Base-by-base conservation (phyloP, 768 basidiomycete genomes). In the Pisolithus albus region DNA sequence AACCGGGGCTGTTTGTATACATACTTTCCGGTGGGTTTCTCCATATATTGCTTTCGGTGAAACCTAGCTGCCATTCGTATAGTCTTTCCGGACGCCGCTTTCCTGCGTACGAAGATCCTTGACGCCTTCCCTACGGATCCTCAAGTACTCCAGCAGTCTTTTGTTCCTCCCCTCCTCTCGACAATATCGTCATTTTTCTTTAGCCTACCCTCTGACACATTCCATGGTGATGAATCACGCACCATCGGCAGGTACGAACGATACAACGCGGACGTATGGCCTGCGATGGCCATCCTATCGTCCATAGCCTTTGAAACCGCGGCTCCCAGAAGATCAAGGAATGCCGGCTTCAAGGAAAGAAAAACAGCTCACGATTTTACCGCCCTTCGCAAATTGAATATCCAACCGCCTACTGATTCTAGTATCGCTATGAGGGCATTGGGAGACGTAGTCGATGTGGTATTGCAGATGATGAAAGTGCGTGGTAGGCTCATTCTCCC, bases 121-220 rank as follows among this genome's bases (percentile, higher is more conserved):
- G 57, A 64, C n/a, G 55, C 50, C 11, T 72, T 72, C 50, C 71
- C 70, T 3, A 44, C 44, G 1, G 57, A 49, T n/a, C 36, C 53
- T 26, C 52, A 51, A 30, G 52, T n/a, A 13, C 64, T 62, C 49
- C 39, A 42, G 9, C 40, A 30, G 16, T 65, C 66, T 15, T 46
- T 45, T 13, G 44, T 53, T 13, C 50, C 46, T 15, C 55, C 50
- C 32, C 37, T 67, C n/a, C 48, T 67, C 7, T 42, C 44, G 7
- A 50, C 43, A n/a, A 41, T 63, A 34, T 61, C 59, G 10, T n/a
- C 50, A 6, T 65, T 44, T 50, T 56, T 67, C 23, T 45, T 56
- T 16, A 43, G 56, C 34, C 36, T 54, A 7, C 52, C 51, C 40
- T 36, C 41, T 1, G 26, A 52, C 15, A 13, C 40, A 15, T 37